Conservation (phyloP, 768 basidiomycete species). For the Russula sp. region DNA sequence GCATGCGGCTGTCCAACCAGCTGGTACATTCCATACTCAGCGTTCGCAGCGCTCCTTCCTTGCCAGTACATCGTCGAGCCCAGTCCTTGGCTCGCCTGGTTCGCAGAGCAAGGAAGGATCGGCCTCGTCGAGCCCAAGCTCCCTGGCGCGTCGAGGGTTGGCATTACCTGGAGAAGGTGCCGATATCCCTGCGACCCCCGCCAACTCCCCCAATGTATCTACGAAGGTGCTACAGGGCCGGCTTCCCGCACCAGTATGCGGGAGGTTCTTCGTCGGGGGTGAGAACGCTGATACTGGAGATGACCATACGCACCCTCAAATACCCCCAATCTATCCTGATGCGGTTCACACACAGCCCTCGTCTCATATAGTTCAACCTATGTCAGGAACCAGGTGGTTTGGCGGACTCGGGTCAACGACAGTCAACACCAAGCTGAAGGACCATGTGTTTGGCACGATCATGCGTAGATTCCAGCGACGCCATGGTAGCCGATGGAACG, state of each 20-base stretch:
- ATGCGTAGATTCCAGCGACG: slow-evolving; percentile 64
- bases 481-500: slow-evolving; percentile 26
- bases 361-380: neutral
- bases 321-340: slow-evolving; percentile 35
- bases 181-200: slow-evolving; percentile 41
- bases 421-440: slow-evolving; percentile 90
- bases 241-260: slow-evolving; percentile 4
- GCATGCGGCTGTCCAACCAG: slow-evolving; percentile 31
- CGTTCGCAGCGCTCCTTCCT: slow-evolving; percentile 39
- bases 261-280: slow-evolving; percentile 8
- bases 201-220: slow-evolving; percentile 36
- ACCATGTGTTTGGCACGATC: slow-evolving; percentile 90
- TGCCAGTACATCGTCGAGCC: slow-evolving; percentile 59
- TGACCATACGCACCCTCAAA: slow-evolving; percentile 24
- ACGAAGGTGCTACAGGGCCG: slow-evolving; percentile 5
- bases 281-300: slow-evolving; percentile 29
- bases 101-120: slow-evolving; percentile 15
- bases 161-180: slow-evolving; percentile 32
- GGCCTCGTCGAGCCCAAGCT: slow-evolving; percentile 31
- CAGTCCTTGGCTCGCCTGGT: slow-evolving; percentile 44
- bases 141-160: slow-evolving; percentile 34
- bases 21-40: slow-evolving; percentile 27
- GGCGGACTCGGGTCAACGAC: slow-evolving; percentile 89
- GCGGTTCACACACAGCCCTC: slow-evolving; percentile 6
- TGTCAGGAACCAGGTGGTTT: slow-evolving; percentile 45